Evolutionary conservation across 2,329 filamentous ascomycete species (phyloP).

Genomic region (Diaporthe ilicicola): DNA sequence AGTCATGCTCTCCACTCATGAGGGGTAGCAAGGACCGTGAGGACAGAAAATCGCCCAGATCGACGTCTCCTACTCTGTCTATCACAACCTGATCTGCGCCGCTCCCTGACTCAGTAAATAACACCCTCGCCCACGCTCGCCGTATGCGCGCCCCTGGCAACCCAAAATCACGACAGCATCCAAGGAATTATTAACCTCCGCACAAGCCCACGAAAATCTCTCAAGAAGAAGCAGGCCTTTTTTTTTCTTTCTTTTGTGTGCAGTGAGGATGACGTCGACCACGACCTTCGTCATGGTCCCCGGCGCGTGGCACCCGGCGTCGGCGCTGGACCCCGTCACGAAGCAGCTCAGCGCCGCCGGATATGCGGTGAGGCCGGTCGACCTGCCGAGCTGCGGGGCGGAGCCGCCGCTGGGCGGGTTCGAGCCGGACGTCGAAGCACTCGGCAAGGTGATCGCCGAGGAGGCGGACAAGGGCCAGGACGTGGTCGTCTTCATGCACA

Average conservation of each 20-base stretch:
- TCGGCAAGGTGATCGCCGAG: neutral
- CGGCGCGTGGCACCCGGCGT: conserved; percentile 17
- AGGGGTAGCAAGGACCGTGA: neutral
- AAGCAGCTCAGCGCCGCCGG: conserved; percentile 7
- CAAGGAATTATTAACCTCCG: neutral
- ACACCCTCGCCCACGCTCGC: neutral
- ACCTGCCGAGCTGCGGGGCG: conserved; percentile 10
- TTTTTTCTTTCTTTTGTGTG: too few species aligned
- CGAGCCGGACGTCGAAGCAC: conserved; percentile 8
- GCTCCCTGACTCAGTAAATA: neutral
- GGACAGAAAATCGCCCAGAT: neutral
- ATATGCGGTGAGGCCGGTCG: neutral
- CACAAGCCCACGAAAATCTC: neutral
- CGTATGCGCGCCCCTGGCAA: neutral
- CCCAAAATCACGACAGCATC: neutral
- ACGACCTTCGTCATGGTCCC: conserved; percentile 20
- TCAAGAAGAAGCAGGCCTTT: neutral
- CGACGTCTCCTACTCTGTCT: conserved; percentile 4
- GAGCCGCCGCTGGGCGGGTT: conserved; percentile 5
- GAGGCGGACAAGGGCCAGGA: conserved; percentile 14
- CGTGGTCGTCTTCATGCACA: conserved; percentile 26
- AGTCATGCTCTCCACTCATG: neutral
- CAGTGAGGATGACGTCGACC: conserved; percentile 5
- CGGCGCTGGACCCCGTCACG: neutral
- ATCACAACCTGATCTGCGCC: conserved; percentile 7